Conservation (phyloP, 73 alveolate species). For the Uronychia setigera region DNA sequence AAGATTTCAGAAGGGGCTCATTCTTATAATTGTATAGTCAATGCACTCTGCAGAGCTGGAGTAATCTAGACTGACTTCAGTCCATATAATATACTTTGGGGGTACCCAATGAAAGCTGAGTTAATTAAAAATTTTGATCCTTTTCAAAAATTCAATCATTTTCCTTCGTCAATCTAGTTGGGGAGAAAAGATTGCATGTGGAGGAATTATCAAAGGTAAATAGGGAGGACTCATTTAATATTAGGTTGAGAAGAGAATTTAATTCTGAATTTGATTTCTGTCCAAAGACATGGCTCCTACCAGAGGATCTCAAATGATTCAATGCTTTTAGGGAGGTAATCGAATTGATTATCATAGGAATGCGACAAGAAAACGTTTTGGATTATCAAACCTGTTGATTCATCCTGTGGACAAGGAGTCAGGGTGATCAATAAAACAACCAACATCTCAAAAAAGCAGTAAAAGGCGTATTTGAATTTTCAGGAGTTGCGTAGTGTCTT, state of each 20-base stretch:
- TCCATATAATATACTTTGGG: slow-evolving; percentile 59
- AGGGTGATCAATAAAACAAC: slow-evolving; percentile 21
- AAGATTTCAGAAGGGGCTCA: slow-evolving; percentile 32
- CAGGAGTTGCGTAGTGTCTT: slow-evolving; percentile 11
- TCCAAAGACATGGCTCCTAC: slow-evolving; percentile 1
- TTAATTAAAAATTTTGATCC: neutral
- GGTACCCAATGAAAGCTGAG: slow-evolving; percentile 18
- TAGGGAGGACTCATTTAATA: neutral
- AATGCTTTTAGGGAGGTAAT: slow-evolving; percentile 57
- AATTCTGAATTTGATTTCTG: neutral
- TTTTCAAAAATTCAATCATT: slow-evolving; percentile 82
- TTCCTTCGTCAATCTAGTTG: slow-evolving; percentile 84
- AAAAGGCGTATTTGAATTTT: neutral
- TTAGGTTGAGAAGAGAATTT: slow-evolving; percentile 63
- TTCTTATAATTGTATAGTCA: slow-evolving; percentile 45
- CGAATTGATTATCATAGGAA: slow-evolving; percentile 14
- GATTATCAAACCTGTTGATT: slow-evolving; percentile 65
- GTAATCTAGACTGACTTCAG: neutral
- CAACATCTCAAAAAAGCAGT: slow-evolving; percentile 53
- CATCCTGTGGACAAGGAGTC: slow-evolving; percentile 71
- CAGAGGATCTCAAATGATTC: neutral
- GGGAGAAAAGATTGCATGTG: slow-evolving; percentile 90
- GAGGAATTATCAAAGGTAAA: slow-evolving; percentile 41
- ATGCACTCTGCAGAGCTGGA: slow-evolving; percentile 40
- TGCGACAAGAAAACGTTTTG: slow-evolving; percentile 59